Evolutionary conservation across 352 stramenopile genomes (phyloP).

Genomic region (Globisporangium paddicum): DNA sequence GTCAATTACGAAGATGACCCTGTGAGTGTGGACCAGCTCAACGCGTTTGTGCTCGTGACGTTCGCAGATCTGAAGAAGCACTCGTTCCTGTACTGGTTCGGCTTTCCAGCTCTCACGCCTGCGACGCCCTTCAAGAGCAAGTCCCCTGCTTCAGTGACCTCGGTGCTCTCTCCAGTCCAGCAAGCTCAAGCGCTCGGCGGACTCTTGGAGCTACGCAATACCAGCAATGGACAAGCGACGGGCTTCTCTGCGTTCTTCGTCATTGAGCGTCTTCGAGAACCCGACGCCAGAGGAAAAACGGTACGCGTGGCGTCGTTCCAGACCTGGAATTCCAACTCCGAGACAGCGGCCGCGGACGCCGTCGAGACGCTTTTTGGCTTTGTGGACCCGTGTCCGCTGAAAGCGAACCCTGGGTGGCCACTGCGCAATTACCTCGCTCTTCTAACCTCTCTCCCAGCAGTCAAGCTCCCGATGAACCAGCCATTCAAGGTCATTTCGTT

Average conservation of each 20-base stretch:
- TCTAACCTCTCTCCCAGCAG: slow-evolving; percentile 32
- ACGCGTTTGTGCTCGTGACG: slow-evolving; percentile 85
- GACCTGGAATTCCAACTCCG: slow-evolving; percentile 20
- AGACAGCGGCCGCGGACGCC: slow-evolving; percentile 4
- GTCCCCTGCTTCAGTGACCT: slow-evolving; percentile 19
- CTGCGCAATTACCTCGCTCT: slow-evolving; percentile 84
- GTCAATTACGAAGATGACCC: neutral
- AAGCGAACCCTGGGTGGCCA: slow-evolving; percentile 80
- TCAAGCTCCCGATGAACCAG: slow-evolving; percentile 23
- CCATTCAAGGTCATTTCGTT: slow-evolving; percentile 60
- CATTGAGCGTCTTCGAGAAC: slow-evolving; percentile 29
- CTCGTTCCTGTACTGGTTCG: slow-evolving; percentile 93
- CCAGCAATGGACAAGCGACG: slow-evolving; percentile 3
- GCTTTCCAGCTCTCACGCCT: slow-evolving; percentile 77
- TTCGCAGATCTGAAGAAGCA: slow-evolving; percentile 94
- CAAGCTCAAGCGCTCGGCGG: slow-evolving; percentile 34
- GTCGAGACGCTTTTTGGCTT: slow-evolving; percentile 76
- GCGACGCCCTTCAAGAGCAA: slow-evolving; percentile 30
- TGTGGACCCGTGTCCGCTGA: slow-evolving; percentile 80
- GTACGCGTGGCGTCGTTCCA: slow-evolving; percentile 29
- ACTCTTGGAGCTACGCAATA: slow-evolving; percentile 37
- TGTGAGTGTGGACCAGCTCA: slow-evolving; percentile 47
- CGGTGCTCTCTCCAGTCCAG: slow-evolving; percentile 30
- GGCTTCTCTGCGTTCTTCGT: slow-evolving; percentile 71
- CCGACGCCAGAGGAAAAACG: neutral